phyloP scores from a whole-genome alignment of 2,329 filamentous ascomycete species.

The Cytospora piceicola region DNA sequence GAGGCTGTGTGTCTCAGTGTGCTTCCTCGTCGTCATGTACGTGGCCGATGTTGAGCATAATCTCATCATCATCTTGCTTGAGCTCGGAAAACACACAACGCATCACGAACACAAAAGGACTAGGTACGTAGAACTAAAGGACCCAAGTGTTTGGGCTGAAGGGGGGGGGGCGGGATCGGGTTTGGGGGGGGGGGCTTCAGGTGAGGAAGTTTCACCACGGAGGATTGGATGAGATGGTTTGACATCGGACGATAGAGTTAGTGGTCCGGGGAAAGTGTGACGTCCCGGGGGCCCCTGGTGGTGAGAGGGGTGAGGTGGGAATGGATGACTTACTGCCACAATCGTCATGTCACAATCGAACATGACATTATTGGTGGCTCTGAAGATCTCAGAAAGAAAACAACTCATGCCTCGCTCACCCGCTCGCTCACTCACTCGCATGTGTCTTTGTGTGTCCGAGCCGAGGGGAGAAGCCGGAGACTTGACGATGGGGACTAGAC shows the following conservation, averaged over 20 bases:
- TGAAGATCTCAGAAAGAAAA: not conserved
- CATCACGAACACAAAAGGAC: not conserved
- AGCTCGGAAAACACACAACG: not conserved
- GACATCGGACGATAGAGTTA: not conserved
- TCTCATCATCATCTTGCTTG: not conserved
- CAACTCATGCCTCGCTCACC: not conserved
- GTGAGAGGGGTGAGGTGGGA: not conserved
- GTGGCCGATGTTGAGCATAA: not conserved
- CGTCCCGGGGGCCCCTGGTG: not conserved
- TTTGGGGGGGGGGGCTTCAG: slow-evolving; percentile 15
- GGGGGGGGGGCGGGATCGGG: no score
- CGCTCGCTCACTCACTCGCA: not conserved
- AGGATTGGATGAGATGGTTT: slow-evolving; percentile 22
- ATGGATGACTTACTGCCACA: not conserved
- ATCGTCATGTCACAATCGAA: not conserved
- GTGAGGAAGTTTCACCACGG: slow-evolving; percentile 2
- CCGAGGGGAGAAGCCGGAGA: not conserved
- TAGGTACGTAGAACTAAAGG: not conserved
- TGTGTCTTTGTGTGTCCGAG: not conserved
- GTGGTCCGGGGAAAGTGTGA: not conserved
- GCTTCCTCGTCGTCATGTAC: not conserved
- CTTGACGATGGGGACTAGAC: not conserved
- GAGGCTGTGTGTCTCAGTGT: not conserved
- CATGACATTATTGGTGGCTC: not conserved
- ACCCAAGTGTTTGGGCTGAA: not conserved